A percentile compares a stretch with the other conserved stretches of the same genome.
These are phyloP conservation scores for Hericium coralloides DNA, from an alignment of 768 basidiomycete species.

Conservation along the genomic window DNA sequence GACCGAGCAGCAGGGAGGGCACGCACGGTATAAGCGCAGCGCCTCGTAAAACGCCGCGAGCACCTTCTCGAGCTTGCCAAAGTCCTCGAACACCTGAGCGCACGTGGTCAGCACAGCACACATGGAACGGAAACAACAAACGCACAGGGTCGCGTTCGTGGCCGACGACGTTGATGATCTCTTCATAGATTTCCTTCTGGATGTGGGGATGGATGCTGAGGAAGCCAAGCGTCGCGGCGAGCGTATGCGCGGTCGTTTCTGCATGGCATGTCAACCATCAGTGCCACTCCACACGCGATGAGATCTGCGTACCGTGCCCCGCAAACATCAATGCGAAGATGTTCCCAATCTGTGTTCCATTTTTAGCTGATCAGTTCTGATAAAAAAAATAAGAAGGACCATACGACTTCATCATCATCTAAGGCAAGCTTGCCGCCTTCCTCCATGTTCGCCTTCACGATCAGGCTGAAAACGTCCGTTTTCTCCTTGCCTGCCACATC, in stretches of 20 bases:
- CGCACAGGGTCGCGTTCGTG: conserved; percentile 17
- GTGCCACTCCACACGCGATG: too few relatives aligned
- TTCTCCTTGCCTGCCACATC: not conserved
- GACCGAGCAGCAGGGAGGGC: not conserved
- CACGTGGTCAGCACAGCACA: not conserved
- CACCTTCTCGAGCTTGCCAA: conserved; percentile 21
- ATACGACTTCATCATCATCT: conserved; percentile 10
- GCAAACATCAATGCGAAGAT: conserved; percentile 14
- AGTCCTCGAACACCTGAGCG: conserved; percentile 18
- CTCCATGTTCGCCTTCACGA: conserved; percentile 11
- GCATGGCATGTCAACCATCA: not conserved
- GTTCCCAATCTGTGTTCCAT: conserved; percentile 8
- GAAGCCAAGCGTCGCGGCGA: conserved; percentile 25
- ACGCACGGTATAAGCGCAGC: conserved; percentile 26
- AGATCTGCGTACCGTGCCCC: conserved; percentile 10
- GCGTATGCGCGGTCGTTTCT: conserved; percentile 27
- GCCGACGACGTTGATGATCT: conserved; percentile 20
- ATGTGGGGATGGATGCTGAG: conserved; percentile 21
- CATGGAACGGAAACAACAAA: too few relatives aligned
- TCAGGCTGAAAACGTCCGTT: conserved; percentile 11
- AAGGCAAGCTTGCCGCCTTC: conserved; percentile 3
- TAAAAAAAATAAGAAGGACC: not conserved
- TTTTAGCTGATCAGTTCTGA: not conserved
- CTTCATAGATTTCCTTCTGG: conserved; percentile 24
- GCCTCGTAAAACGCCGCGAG: conserved; percentile 24